Base-by-base conservation (phyloP, 2,329 filamentous ascomycete genomes). In the Dactylonectria estremocensis region DNA sequence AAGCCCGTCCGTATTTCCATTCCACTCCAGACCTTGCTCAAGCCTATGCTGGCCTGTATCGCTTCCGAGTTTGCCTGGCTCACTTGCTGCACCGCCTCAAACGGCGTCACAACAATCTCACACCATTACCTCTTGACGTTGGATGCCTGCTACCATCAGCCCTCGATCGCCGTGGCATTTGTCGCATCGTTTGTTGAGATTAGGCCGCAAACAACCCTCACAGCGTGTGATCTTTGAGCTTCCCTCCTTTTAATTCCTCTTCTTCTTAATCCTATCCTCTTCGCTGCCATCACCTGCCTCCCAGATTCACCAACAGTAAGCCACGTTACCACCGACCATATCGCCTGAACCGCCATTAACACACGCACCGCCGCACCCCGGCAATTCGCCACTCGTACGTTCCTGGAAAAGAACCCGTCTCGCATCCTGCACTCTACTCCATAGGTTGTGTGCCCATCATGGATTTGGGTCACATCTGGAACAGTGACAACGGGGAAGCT, bases 91-190 rank as follows among this genome's bases (percentile, higher is more conserved):
- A 31, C 49, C 31, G 50, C 50, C 50, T 35, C 50, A 11, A 35
- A 28, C 11, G 31, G 49, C 13, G n/a, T 20, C 33, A 31, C 28
- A 31, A 28, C 28, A 31, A 33, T 28, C 28, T 53, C 40, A 14
- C 40, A 43, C 40, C 40, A 37, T n/a, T n/a, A 43, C 6, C 40
- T 20, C 33, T 56, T 28, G 18, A 22, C 9, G 16, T 45, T 31
- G 60, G 63, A 43, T 65, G 63, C 63, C 63, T 64, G 56, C 63
- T 43, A 54, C 40, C 40, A 60, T 54, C 49, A 48, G 58, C 53
- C 48, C 55, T 33, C 9, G 37, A 59, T 59, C 49, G 48, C 40
- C 37, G 55, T 54, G 54, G 54, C 48, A 55, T 35, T 35, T 56
- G 33, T 49, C 50, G 48, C 28, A 43, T n/a, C 16, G 8, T 43